These are phyloP conservation scores for Colletotrichum sp. DNA, from an alignment of 2,329 filamentous ascomycete species.

Conservation along the genomic window DNA sequence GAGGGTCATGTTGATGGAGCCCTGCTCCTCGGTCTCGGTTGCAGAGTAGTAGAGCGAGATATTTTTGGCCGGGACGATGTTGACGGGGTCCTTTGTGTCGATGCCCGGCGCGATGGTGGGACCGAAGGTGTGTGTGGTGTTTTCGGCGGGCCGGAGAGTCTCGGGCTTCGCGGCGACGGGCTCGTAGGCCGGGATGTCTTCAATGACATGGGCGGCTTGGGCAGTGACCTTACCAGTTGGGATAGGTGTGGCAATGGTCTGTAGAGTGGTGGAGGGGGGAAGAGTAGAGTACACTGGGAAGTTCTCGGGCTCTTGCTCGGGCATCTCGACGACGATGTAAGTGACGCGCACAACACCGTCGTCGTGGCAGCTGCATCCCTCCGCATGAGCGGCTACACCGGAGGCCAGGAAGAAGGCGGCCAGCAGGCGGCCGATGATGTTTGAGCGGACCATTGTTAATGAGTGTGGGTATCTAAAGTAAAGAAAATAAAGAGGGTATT, in stretches of 20 bases:
- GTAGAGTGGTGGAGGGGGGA: not conserved
- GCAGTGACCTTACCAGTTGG: not conserved
- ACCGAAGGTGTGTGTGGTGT: conserved; percentile 25
- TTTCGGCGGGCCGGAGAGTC: conserved; percentile 30
- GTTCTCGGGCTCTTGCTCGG: conserved; percentile 14
- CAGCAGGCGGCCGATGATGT: conserved; percentile 1
- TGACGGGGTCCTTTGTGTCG: conserved; percentile 20
- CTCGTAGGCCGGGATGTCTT: conserved; percentile 5
- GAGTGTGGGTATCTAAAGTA: not conserved
- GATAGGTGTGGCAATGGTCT: not conserved
- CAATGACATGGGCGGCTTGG: conserved; percentile 1
- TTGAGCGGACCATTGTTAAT: conserved; percentile 8
- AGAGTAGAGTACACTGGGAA: not conserved
- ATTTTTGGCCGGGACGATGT: conserved; percentile 22
- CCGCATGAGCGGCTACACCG: conserved; percentile 7
- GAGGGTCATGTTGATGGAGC: conserved; percentile 26
- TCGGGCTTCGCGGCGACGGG: conserved; percentile 3
- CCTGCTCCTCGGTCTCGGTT: conserved; percentile 7
- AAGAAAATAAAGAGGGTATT: not conserved
- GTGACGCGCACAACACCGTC: conserved; percentile 18
- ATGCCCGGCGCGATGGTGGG: conserved; percentile 8
- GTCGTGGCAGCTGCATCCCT: conserved; percentile 15
- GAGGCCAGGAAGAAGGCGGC: conserved; percentile 4
- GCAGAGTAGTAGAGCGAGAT: conserved; percentile 23
- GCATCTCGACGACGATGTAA: conserved; percentile 24